Conservation (phyloP, 2,329 filamentous ascomycete genomes). For the Arthrobotrys pseudoclavata region DNA sequence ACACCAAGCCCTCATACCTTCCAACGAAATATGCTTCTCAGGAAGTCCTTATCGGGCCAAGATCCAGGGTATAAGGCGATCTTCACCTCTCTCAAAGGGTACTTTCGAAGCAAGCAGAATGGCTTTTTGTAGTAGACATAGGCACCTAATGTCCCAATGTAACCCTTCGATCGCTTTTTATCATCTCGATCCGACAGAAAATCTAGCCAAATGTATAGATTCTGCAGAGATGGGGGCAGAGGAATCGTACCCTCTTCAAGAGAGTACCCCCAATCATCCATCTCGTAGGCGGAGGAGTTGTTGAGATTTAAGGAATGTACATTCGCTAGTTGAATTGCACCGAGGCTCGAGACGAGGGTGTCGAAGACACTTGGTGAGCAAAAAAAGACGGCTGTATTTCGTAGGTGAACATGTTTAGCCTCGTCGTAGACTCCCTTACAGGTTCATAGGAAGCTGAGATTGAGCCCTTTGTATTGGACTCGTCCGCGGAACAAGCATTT, state of each 20-base stretch:
- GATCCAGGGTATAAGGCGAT: constrained; percentile 22
- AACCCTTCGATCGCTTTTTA: constrained; percentile 2
- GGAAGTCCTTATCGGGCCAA: constrained; percentile 12
- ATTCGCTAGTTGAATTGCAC: constrained; percentile 1
- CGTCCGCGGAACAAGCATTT: background rate
- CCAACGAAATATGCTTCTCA: constrained; percentile 18
- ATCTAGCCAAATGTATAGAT: constrained; percentile 32
- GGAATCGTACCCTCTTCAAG: constrained; percentile 17
- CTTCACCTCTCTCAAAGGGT: constrained; percentile 35
- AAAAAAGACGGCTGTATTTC: constrained; percentile 15
- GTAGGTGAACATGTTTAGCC: constrained; percentile 10
- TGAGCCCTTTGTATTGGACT: background rate
- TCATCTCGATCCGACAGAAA: background rate
- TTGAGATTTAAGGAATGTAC: constrained; percentile 28
- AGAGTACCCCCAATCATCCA: constrained; percentile 29
- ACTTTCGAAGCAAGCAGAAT: constrained; percentile 34
- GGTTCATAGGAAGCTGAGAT: constrained; percentile 26
- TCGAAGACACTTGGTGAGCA: constrained; percentile 27
- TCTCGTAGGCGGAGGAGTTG: background rate
- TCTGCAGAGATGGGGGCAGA: background rate
- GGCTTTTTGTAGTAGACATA: constrained; percentile 41
- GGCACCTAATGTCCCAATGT: constrained; percentile 25
- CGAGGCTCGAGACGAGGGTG: background rate
- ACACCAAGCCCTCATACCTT: constrained; percentile 18
- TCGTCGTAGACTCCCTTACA: constrained; percentile 25